These are phyloP conservation scores for Plectranthus barbatus DNA, from an alignment of 257 asterid genomes.

Conservation along the genomic window DNA sequence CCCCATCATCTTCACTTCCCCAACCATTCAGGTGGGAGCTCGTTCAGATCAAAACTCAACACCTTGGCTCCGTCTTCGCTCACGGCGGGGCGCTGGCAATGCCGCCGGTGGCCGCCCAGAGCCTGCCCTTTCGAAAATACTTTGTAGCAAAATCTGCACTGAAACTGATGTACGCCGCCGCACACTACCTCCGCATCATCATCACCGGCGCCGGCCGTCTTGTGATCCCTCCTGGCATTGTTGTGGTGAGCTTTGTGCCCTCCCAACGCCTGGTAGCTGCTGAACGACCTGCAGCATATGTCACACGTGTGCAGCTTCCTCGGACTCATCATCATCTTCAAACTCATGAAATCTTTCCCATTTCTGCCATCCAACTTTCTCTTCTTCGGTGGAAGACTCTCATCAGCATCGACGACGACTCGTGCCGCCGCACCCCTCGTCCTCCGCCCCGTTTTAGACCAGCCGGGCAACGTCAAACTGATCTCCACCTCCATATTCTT, in stretches of 20 bases:
- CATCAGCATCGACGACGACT: too few relatives aligned
- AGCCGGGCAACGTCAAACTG: slow-evolving; percentile 8
- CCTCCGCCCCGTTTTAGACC: slow-evolving; percentile 24
- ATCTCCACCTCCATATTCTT: too few relatives aligned
- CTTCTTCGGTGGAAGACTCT: slow-evolving; percentile 14
- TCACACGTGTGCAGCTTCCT: slow-evolving; percentile 3
- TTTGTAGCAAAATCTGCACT: slow-evolving; percentile 19
- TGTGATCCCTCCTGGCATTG: not conserved
- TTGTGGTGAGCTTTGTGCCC: slow-evolving; percentile 35
- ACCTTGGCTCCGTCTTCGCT: not conserved
- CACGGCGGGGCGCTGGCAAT: slow-evolving; percentile 4
- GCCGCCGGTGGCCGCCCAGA: slow-evolving; percentile 37
- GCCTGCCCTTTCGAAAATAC: slow-evolving; percentile 30
- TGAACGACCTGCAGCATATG: slow-evolving; percentile 18
- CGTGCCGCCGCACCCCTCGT: not conserved
- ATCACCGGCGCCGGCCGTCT: not conserved
- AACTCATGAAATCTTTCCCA: too few relatives aligned
- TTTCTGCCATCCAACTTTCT: slow-evolving; percentile 11
- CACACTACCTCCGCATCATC: not conserved
- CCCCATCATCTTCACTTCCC: too few relatives aligned
- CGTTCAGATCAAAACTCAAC: slow-evolving; percentile 21
- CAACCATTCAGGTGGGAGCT: slow-evolving; percentile 27
- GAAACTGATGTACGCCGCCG: not conserved
- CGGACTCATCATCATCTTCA: not conserved
- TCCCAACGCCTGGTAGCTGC: slow-evolving; percentile 31